Evolutionary conservation across 345 rosid species (phyloP).

Genomic region (Draba incana): DNA sequence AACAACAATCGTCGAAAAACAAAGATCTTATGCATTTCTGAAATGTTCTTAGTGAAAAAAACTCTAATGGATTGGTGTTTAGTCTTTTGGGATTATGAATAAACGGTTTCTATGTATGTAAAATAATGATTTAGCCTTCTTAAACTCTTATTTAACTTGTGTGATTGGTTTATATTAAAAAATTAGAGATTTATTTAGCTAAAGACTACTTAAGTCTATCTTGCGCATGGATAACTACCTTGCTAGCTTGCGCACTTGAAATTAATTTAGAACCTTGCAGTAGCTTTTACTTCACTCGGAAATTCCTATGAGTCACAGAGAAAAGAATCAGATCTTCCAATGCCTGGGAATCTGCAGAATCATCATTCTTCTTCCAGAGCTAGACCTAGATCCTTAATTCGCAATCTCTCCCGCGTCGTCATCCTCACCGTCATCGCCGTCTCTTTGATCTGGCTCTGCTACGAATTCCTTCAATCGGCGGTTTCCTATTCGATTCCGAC

Average conservation of each 20-base stretch:
- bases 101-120: slow-evolving; percentile 2
- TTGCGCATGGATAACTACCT: too few relatives aligned
- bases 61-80: slow-evolving; percentile 29
- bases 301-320: too few relatives aligned
- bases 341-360: slow-evolving; percentile 41
- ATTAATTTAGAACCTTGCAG: too few relatives aligned
- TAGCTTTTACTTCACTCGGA: too few relatives aligned
- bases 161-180: too few relatives aligned
- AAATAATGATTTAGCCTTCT: background rate
- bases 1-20: slow-evolving; percentile 64
- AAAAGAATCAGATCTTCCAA: slow-evolving; percentile 21
- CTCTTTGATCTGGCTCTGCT: slow-evolving; percentile 17
- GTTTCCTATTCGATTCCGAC: background rate
- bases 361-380: slow-evolving; percentile 32
- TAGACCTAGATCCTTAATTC: slow-evolving; percentile 35
- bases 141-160: background rate
- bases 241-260: too few relatives aligned
- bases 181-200: too few relatives aligned
- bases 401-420: slow-evolving; percentile 11
- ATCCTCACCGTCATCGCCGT: background rate
- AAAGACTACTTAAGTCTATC: too few relatives aligned
- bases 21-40: slow-evolving; percentile 75
- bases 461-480: slow-evolving; percentile 21
- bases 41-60: slow-evolving; percentile 27
- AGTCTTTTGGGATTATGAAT: background rate